Percentiles rank a stretch among this genome's conserved stretches.
Evolutionary conservation across 1,284 basidiomycete genomes (phyloP).

Genomic region (Caloboletus firmus): DNA sequence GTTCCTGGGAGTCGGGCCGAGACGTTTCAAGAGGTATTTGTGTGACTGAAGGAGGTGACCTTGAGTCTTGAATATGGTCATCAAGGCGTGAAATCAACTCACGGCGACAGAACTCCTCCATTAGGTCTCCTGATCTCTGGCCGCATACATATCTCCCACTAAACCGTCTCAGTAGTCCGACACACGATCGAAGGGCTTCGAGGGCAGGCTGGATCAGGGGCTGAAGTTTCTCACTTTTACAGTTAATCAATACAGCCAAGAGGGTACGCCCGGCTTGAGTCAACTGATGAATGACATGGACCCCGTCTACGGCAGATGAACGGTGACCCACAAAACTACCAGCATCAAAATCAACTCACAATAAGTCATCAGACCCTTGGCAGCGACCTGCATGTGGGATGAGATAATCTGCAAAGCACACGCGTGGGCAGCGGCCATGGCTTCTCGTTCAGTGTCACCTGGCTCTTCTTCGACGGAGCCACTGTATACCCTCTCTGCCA

Average conservation of each 20-base stretch:
- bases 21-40: conserved; percentile 78
- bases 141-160: conserved; percentile 85
- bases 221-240: conserved; percentile 65
- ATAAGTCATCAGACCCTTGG: conserved; percentile 89
- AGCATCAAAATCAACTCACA: conserved; percentile 53
- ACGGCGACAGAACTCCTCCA: conserved; percentile 92
- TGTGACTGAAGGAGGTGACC: conserved; percentile 59
- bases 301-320: conserved; percentile 61
- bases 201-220: conserved; percentile 76
- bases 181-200: conserved; percentile 82
- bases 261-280: conserved; percentile 90
- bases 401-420: conserved; percentile 80
- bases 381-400: conserved; percentile 79
- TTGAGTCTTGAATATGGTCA: conserved; percentile 15
- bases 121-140: conserved; percentile 81
- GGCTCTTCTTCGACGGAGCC: conserved; percentile 52
- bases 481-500: conserved; percentile 59
- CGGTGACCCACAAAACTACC: conserved; percentile 7
- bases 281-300: conserved; percentile 90
- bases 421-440: conserved; percentile 66
- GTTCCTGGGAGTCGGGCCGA: conserved; percentile 53
- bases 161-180: conserved; percentile 75
- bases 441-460: conserved; percentile 63
- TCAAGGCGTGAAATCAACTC: conserved; percentile 37
- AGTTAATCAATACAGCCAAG: conserved; percentile 80